Base-by-base conservation (phyloP, 2,329 filamentous ascomycete genomes). In the Hypoxylon sp. region DNA sequence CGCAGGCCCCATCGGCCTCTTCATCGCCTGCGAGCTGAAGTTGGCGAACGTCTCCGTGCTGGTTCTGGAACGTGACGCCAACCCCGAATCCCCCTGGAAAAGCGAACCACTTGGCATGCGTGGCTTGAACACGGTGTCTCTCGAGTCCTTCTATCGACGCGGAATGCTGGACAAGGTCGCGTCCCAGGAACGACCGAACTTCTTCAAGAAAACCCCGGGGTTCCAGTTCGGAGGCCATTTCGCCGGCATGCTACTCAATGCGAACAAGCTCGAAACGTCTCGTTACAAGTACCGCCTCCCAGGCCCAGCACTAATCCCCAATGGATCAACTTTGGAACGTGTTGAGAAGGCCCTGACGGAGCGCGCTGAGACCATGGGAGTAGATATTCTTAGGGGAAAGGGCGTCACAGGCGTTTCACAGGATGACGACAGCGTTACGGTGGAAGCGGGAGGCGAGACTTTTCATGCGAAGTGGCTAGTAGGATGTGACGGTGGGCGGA, bases 401-500 rank as follows among this genome's bases (percentile, higher is more conserved):
- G 69, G 63, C 5, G 73, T 79, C 52, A 72, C 68, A 0, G 55
- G 34, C 10, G 50, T 71, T 2, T 59, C 69, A 5, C 71, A 77
- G 38, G 69, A 73, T 21, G 70, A 71, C 14, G 21, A 56, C 28
- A 32, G 58, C 23, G 72, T 78, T 28, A 72, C 67, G 2, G 71
- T 78, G 9, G 65, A 71, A 19, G 66, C 70, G 0, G 66, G 55
- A 25, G 53, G 43, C 13, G 30, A 60, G 50, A 53, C 49, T 0
- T 78, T 79, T 25, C 60, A 62, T 10, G 74, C 65, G 4, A 73
- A 75, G 25, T 83, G 81, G 77, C 75, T 83, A 2, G 77, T 82
- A 1, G 82, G 81, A 11, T 83, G 81, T 58, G 82, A 84, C 64
- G 81, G 81, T 14, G 81, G 80, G 2, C 77, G 77, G 14, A 83